phyloP scores from a whole-genome alignment of 176 grass and related monocot species.

The Rhynchospora tenuis region DNA sequence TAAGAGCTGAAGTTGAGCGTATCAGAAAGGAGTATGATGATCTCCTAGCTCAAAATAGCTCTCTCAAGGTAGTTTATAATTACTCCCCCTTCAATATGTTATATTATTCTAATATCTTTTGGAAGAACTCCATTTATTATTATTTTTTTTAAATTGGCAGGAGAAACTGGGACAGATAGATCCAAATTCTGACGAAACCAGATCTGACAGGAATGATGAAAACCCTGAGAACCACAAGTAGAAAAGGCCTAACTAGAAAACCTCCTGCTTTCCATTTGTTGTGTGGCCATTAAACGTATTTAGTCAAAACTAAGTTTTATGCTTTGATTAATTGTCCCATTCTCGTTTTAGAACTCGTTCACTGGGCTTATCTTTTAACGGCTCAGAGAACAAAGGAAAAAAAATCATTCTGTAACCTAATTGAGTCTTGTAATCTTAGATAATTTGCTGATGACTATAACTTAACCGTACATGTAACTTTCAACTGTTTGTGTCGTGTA shows the following conservation, averaged over 20 bases:
- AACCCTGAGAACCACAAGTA: conserved; percentile 42
- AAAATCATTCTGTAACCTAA: conserved; percentile 41
- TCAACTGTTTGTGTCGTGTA: conserved; percentile 44
- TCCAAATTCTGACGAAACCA: conserved; percentile 49
- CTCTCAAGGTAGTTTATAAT: conserved; percentile 55
- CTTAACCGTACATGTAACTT: conserved; percentile 34
- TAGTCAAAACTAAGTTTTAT: conserved; percentile 42
- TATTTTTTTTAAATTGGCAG: conserved; percentile 40
- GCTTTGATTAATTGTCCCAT: conserved; percentile 52
- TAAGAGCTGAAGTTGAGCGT: conserved; percentile 72
- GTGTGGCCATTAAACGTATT: conserved; percentile 52
- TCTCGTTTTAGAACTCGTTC: conserved; percentile 46
- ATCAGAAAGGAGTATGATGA: conserved; percentile 86
- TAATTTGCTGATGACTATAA: background rate
- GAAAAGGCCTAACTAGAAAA: conserved; percentile 73
- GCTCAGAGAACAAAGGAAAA: conserved; percentile 44
- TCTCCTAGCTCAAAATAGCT: conserved; percentile 70
- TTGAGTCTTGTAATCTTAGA: background rate
- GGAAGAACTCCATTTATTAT: background rate
- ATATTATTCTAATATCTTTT: conserved; percentile 17
- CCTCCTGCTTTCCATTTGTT: conserved; percentile 38
- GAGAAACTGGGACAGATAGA: conserved; percentile 60
- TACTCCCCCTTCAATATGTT: conserved; percentile 1
- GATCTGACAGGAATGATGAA: conserved; percentile 47
- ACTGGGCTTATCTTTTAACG: conserved; percentile 94